A percentile compares a stretch with the other conserved stretches of the same genome.
Evolutionary conservation across 2,329 filamentous ascomycete species (phyloP).

Genomic region (Berkeleyomyces rouxiae): DNA sequence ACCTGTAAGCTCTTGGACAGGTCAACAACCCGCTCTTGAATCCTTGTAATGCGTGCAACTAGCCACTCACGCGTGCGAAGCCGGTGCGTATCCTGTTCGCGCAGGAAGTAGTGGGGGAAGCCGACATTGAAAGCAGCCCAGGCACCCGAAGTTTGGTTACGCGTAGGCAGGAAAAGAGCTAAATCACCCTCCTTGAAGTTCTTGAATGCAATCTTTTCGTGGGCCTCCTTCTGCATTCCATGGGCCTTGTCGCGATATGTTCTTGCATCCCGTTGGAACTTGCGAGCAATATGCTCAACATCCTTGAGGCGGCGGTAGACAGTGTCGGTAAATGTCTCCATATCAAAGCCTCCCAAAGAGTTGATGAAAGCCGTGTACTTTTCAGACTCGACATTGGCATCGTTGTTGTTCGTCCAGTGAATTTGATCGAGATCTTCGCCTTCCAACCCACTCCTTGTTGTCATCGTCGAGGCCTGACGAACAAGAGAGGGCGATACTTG

Average conservation of each 20-base stretch:
- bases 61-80: conserved; percentile 82
- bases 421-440: conserved; percentile 55
- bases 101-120: conserved; percentile 90
- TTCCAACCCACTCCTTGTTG: conserved; percentile 39
- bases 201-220: conserved; percentile 90
- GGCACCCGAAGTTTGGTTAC: conserved; percentile 83
- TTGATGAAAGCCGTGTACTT: conserved; percentile 62
- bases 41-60: conserved; percentile 78
- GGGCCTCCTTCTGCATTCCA: conserved; percentile 61
- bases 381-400: conserved; percentile 44
- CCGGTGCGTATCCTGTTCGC: conserved; percentile 79
- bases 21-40: conserved; percentile 88
- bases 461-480: conserved; percentile 36
- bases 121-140: conserved; percentile 99
- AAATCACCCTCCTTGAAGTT: conserved; percentile 95
- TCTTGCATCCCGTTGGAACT: conserved; percentile 79
- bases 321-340: conserved; percentile 69
- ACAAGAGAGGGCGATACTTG: conserved; percentile 26
- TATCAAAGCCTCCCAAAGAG: conserved; percentile 60
- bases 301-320: conserved; percentile 84
- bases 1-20: conserved; percentile 58
- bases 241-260: conserved; percentile 79
- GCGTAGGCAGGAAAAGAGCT: conserved; percentile 80
- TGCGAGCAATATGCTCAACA: conserved; percentile 80
- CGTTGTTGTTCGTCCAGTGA: conserved; percentile 63